Evolutionary conservation across 176 grass and related monocot genomes (phyloP), one percentile per base, ranked within the genome.

Genomic region (Neostapfia colusana): DNA sequence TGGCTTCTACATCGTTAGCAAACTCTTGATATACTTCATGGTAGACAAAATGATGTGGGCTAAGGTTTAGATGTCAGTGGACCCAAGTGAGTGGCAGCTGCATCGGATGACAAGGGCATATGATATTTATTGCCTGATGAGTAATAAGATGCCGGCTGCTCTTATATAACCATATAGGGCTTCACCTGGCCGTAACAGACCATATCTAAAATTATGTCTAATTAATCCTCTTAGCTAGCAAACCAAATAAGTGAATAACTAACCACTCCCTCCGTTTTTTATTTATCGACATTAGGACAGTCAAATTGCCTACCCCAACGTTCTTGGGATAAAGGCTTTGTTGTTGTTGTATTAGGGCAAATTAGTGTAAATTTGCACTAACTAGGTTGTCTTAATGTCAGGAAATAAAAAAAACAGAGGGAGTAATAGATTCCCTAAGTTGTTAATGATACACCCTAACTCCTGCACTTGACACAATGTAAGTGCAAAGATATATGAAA

Each of bases 11-110:
- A 10, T 63, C 26, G 60, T 71, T 66, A 21, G 42, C 12, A 10
- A 42, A 68, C 62, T 82, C 4, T 23, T 64, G 28, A 73, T 74
- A 57, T 82, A 36, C 13, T 74, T 37, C 3, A 37, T 48, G 61
- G 28, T 50, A 67, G 70, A 45, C 20, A 73, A 79, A 63, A 55
- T 23, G 59, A 26, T 15, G 1, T 34, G 5, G 26, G 27, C 59
- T 62, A 62, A 62, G 59, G 12, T 17, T 55, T 62, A 62, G 27
- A 62, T 62, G 27, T 34, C 59, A 31, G 27, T 62, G 13, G 5
- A 62, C 27, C 59, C 13, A 62, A 34, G 1, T 8, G 27, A 17
- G 59, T 8, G 4, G 12, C 14, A 62, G 12, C 59, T 27, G 13
- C 59, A 34, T 31, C 59, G 13, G 27, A 34, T 31, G 27, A 62